A percentile compares a stretch with the other conserved stretches of the same genome.
Evolutionary conservation across 495 filamentous ascomycete genomes (phyloP).

Genomic region (Talaromyces liani): DNA sequence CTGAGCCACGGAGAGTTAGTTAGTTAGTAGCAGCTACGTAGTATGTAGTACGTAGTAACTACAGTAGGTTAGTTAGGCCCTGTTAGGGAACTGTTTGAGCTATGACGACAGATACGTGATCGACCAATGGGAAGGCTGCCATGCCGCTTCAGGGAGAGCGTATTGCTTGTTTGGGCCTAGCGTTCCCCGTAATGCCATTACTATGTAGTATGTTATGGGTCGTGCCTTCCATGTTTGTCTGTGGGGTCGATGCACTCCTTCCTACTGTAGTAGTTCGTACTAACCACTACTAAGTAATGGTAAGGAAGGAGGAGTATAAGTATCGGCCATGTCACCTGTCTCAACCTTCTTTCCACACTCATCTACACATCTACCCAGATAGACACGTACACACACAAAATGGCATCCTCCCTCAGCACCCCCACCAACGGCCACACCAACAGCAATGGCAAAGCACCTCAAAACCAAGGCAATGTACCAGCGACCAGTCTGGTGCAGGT

Average conservation of each 20-base stretch:
- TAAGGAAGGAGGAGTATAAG: background rate
- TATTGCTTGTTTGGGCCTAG: background rate
- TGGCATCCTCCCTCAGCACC: background rate
- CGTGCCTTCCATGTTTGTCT: background rate
- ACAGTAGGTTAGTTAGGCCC: too few species aligned
- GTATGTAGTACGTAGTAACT: too few species aligned
- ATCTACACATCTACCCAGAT: background rate
- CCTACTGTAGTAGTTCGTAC: too few species aligned
- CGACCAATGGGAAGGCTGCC: background rate
- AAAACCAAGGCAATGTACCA: conserved; percentile 8
- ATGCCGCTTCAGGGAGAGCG: conserved; percentile 1
- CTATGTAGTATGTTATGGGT: background rate
- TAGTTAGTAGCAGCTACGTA: too few species aligned
- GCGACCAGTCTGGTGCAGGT: conserved; percentile 55
- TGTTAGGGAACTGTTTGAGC: background rate
- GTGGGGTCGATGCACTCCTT: background rate
- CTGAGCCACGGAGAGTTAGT: background rate
- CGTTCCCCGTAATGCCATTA: background rate
- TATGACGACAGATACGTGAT: background rate
- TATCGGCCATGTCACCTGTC: background rate
- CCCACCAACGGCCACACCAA: background rate
- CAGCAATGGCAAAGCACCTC: background rate
- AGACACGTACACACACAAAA: background rate
- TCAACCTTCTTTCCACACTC: background rate
- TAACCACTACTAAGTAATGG: too few species aligned